Percentiles rank a stretch among this genome's conserved stretches.
Conservation (phyloP, 228 moss, liverwort and hornwort genomes). For the Sphagnum fallax region DNA sequence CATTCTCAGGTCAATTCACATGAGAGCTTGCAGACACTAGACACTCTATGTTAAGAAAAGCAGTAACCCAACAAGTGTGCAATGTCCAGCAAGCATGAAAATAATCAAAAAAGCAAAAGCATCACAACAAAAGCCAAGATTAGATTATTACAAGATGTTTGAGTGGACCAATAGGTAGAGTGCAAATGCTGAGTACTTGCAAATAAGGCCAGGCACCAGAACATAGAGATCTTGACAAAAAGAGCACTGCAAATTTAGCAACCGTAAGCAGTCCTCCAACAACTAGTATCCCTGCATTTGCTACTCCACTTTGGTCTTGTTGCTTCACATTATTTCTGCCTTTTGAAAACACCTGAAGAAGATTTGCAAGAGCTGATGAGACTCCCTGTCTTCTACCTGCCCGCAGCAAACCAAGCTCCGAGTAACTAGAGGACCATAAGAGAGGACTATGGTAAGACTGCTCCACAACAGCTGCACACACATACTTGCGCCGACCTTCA, state of each 20-base stretch:
- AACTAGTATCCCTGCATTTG: constrained; percentile 19
- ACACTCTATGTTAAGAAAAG: neutral
- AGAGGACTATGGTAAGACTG: constrained; percentile 14
- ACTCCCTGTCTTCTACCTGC: constrained; percentile 30
- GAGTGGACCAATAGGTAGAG: constrained; percentile 43
- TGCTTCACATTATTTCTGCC: constrained; percentile 2
- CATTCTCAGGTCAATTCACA: neutral
- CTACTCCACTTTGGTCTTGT: constrained; percentile 1
- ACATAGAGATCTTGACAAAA: constrained; percentile 58
- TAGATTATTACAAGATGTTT: constrained; percentile 54
- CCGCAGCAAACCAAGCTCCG: constrained; percentile 35
- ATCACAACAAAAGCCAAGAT: neutral
- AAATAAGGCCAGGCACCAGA: constrained; percentile 71
- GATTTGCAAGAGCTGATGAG: constrained; percentile 20
- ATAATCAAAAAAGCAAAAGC: neutral
- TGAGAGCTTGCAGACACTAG: neutral
- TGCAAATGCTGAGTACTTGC: constrained; percentile 75
- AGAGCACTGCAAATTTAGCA: constrained; percentile 52
- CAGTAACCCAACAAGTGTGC: neutral
- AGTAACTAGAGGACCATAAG: constrained; percentile 16
- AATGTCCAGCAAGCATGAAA: neutral
- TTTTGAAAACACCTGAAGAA: constrained; percentile 23
- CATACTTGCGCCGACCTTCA: constrained; percentile 57
- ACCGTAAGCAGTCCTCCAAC: constrained; percentile 35
- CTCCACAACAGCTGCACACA: constrained; percentile 32